phyloP scores from a whole-genome alignment of 345 rosid genomes.

The Hypericum perforatum region DNA sequence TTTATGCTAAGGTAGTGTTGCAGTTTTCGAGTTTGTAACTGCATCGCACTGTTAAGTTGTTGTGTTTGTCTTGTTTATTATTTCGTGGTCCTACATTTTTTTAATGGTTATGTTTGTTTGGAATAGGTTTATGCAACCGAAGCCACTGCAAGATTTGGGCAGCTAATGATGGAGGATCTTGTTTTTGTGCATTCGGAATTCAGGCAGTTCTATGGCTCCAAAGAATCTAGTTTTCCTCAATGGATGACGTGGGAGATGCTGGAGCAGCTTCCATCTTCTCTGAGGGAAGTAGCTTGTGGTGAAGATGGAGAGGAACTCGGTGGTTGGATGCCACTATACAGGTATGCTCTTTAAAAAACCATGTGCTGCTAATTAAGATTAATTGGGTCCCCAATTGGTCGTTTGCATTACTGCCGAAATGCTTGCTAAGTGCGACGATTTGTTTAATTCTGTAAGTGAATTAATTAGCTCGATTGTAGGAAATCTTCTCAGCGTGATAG shows the following conservation, averaged over 20 bases:
- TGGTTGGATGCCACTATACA: constrained; percentile 76
- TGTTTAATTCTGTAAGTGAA: too few species aligned
- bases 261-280: constrained; percentile 37
- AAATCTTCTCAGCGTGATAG: too few species aligned
- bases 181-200: constrained; percentile 64
- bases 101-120: constrained; percentile 14
- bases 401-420: neutral
- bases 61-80: neutral
- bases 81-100: constrained; percentile 11
- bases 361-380: too few species aligned
- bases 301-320: constrained; percentile 54
- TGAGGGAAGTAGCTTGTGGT: constrained; percentile 50
- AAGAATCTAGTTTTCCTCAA: constrained; percentile 34
- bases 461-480: too few species aligned
- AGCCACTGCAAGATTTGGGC: constrained; percentile 61
- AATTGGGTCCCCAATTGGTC: neutral
- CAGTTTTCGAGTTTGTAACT: neutral
- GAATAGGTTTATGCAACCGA: constrained; percentile 64
- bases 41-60: constrained; percentile 7
- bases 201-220: constrained; percentile 45
- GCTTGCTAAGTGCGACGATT: neutral
- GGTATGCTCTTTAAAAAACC: constrained; percentile 22
- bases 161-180: constrained; percentile 87
- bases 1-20: constrained; percentile 63
- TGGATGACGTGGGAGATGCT: constrained; percentile 69